These are phyloP conservation scores for Eucalyptus microcorys DNA, from an alignment of 345 rosid species.

Conservation along the genomic window DNA sequence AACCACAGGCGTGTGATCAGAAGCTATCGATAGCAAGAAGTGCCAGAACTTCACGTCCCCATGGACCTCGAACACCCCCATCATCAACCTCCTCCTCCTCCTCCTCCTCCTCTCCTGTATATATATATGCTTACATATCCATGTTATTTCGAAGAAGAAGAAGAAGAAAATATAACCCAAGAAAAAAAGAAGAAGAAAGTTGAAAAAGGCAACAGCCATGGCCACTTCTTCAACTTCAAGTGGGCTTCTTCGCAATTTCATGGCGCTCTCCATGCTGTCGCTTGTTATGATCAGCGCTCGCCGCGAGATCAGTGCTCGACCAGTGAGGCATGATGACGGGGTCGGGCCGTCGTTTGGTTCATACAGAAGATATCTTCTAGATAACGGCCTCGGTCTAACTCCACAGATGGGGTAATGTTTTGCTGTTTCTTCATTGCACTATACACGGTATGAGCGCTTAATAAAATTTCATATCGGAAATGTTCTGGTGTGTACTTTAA, in stretches of 20 bases:
- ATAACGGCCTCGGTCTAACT: constrained; percentile 39
- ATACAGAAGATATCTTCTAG: constrained; percentile 23
- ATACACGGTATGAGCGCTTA: background rate
- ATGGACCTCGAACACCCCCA: background rate
- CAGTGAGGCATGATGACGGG: background rate
- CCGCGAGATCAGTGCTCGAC: background rate
- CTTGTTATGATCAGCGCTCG: background rate
- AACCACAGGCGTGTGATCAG: background rate
- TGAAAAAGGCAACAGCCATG: background rate
- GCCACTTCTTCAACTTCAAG: background rate
- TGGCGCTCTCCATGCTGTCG: background rate
- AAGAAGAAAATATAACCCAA: background rate
- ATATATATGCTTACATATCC: background rate
- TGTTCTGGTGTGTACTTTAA: background rate
- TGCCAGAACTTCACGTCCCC: background rate
- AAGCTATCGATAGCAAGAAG: background rate
- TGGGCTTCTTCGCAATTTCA: background rate
- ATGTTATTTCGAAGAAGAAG: background rate
- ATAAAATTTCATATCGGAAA: background rate
- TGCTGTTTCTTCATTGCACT: background rate
- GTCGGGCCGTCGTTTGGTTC: background rate
- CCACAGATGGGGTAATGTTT: constrained; percentile 47
- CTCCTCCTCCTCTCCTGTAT: background rate
- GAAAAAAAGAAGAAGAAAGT: background rate
- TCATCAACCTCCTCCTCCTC: background rate